Evolutionary conservation across 305 asterid genomes (phyloP).

Genomic region (Salvia sclarea): DNA sequence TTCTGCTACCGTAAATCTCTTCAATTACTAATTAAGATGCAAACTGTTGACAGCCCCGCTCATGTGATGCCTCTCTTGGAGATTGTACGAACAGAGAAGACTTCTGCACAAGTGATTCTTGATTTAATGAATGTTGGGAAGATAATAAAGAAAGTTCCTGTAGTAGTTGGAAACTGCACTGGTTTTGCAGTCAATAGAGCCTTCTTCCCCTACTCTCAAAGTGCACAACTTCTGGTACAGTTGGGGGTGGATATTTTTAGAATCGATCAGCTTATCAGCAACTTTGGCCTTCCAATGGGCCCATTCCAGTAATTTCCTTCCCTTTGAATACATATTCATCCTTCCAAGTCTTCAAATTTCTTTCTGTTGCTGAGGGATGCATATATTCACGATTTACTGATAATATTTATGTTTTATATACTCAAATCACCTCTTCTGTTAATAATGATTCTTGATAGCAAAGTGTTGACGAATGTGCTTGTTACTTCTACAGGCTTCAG

Average conservation of each 20-base stretch:
- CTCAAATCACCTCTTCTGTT: background rate
- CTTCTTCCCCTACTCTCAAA: constrained; percentile 84
- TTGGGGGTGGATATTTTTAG: constrained; percentile 90
- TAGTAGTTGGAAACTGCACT: constrained; percentile 92
- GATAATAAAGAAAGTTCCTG: constrained; percentile 86
- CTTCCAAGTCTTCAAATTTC: constrained; percentile 21
- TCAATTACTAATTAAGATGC: constrained; percentile 33
- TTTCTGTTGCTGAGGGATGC: constrained; percentile 13
- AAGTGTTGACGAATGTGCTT: constrained; percentile 28
- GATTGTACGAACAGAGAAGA: constrained; percentile 77
- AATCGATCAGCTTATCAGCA: constrained; percentile 72
- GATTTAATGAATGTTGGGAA: constrained; percentile 89
- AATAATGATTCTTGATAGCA: constrained; percentile 5
- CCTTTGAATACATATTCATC: constrained; percentile 23
- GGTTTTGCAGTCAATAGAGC: constrained; percentile 99
- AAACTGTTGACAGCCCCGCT: constrained; percentile 77
- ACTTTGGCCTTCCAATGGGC: constrained; percentile 95
- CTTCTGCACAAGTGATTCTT: constrained; percentile 87
- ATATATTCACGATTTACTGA: constrained; percentile 6
- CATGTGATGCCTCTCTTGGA: constrained; percentile 97
- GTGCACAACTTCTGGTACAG: constrained; percentile 73
- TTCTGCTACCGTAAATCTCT: constrained; percentile 26
- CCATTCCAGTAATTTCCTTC: constrained; percentile 83
- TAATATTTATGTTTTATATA: constrained; percentile 13
- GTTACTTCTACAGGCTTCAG: constrained; percentile 67